phyloP scores from a whole-genome alignment of 495 filamentous ascomycete species.

The Diplogelasinospora grovesii region DNA sequence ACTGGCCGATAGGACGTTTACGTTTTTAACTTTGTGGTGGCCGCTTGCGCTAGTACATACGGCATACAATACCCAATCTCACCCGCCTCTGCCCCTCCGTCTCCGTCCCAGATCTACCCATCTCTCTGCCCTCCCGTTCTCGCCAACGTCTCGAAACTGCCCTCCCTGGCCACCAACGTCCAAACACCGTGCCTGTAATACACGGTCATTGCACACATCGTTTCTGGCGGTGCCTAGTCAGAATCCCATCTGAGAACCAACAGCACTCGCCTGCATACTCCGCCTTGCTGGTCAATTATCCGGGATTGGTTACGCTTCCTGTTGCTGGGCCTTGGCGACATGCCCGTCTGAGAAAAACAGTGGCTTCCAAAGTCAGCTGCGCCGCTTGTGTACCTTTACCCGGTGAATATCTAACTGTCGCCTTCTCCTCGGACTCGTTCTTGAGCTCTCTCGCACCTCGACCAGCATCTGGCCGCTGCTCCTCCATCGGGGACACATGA shows the following conservation, averaged over 20 bases:
- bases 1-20: constrained; percentile 24
- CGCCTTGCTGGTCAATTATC: constrained; percentile 28
- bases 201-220: no score
- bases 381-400: constrained; percentile 30
- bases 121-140: constrained; percentile 1
- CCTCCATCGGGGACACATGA: constrained; percentile 14
- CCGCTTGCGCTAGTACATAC: constrained; percentile 14
- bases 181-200: no score
- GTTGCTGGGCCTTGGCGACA: constrained; percentile 20
- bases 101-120: constrained; percentile 4
- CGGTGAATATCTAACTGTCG: constrained; percentile 27
- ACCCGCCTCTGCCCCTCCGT: constrained; percentile 9
- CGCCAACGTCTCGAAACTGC: constrained; percentile 3
- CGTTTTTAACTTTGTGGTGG: no score
- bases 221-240: no score
- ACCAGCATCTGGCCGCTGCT: not conserved
- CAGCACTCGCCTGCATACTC: not conserved
- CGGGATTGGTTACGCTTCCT: constrained; percentile 24
- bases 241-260: constrained; percentile 14
- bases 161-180: no score
- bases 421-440: constrained; percentile 15
- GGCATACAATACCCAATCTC: constrained; percentile 18
- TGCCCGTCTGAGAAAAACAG: constrained; percentile 14
- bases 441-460: constrained; percentile 7
- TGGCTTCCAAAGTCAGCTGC: constrained; percentile 20